A percentile compares a stretch with the other conserved stretches of the same genome.
phyloP scores from a whole-genome alignment of 805 yeast genomes.

The Candida orba region DNA sequence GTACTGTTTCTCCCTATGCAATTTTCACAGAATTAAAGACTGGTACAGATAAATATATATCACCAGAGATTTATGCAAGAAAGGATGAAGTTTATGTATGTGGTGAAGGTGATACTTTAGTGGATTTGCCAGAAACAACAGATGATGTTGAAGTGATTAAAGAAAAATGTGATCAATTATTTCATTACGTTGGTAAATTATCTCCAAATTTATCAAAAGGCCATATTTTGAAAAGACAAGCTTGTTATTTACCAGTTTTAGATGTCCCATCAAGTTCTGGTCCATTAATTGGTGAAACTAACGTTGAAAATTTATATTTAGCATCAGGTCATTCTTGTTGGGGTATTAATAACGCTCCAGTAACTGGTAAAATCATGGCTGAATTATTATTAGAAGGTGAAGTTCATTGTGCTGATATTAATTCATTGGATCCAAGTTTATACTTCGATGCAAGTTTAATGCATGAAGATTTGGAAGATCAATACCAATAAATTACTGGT shows the following conservation, averaged over 20 bases:
- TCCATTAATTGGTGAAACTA: conserved; percentile 90
- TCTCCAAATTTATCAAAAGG: conserved; percentile 68
- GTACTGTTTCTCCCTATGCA: conserved; percentile 84
- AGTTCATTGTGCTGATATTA: conserved; percentile 67
- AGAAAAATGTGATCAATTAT: conserved; percentile 83
- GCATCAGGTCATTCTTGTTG: conserved; percentile 97
- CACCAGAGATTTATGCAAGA: conserved; percentile 94
- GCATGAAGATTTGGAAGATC: conserved; percentile 11
- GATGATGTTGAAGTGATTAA: conserved; percentile 87
- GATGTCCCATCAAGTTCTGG: conserved; percentile 91
- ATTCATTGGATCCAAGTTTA: conserved; percentile 76
- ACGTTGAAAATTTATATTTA: conserved; percentile 65
- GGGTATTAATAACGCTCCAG: conserved; percentile 98
- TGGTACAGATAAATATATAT: conserved; percentile 59
- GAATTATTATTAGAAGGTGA: conserved; percentile 83
- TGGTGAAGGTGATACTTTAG: conserved; percentile 92
- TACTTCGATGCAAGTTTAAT: conserved; percentile 68
- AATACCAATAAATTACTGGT: background rate
- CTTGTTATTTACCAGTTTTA: conserved; percentile 90
- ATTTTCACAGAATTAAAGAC: conserved; percentile 85
- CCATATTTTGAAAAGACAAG: conserved; percentile 74
- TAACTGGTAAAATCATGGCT: conserved; percentile 88
- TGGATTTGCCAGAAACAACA: conserved; percentile 87
- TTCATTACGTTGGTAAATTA: conserved; percentile 70
- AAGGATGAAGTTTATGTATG: conserved; percentile 94